These are phyloP conservation scores for Santalum album DNA, from an alignment of 164 flowering plant species.

Conservation along the genomic window DNA sequence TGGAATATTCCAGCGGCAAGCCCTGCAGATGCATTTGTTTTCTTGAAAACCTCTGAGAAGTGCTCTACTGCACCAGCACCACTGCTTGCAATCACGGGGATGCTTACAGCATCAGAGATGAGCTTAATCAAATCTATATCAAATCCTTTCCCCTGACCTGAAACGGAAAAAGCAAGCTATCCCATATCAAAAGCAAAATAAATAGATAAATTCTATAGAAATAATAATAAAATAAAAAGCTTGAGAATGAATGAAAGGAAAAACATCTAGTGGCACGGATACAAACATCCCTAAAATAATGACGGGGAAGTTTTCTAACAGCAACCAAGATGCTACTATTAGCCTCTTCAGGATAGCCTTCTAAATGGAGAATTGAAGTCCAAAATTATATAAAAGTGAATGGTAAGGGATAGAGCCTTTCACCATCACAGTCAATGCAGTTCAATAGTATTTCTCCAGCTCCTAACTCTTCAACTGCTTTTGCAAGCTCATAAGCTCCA, in stretches of 20 bases:
- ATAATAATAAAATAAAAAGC: not conserved
- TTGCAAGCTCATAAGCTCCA: constrained; percentile 98
- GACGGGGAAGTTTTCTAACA: not conserved
- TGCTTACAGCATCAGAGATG: constrained; percentile 86
- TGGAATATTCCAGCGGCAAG: constrained; percentile 99
- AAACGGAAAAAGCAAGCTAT: constrained; percentile 10
- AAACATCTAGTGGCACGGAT: too few relatives aligned
- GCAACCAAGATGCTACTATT: not conserved
- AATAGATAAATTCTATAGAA: too few relatives aligned
- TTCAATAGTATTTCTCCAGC: constrained; percentile 96
- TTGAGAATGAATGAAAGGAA: too few relatives aligned
- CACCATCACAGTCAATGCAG: constrained; percentile 99
- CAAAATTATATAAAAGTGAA: not conserved
- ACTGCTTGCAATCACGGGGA: constrained; percentile 98
- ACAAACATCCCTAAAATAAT: not conserved
- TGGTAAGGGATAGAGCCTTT: not conserved
- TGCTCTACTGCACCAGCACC: constrained; percentile 87
- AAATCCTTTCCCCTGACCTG: constrained; percentile 97
- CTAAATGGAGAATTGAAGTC: too few relatives aligned
- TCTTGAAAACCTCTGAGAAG: constrained; percentile 77
- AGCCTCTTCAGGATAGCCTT: too few relatives aligned
- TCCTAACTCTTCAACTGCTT: constrained; percentile 96
- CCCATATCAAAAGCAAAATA: not conserved
- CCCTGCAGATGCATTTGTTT: constrained; percentile 93
- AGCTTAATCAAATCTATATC: constrained; percentile 76